Evolutionary conservation across 768 basidiomycete species (phyloP).

Genomic region (Daedaleopsis sinensis): DNA sequence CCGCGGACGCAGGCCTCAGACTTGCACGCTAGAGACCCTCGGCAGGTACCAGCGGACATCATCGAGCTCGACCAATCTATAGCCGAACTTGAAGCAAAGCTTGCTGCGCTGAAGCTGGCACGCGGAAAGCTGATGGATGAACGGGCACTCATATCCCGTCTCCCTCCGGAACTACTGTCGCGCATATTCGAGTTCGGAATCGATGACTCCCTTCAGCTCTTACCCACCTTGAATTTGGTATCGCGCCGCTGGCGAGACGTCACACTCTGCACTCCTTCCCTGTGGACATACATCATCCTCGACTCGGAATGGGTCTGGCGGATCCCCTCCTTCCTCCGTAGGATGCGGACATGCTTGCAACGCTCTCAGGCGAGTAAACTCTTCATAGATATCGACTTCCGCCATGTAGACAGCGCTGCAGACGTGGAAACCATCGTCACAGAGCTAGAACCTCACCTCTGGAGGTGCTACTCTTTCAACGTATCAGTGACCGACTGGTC

Average conservation of each 20-base stretch:
- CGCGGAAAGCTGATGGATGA: conserved; percentile 26
- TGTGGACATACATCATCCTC: conserved; percentile 36
- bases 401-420: conserved; percentile 25
- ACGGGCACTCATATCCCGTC: conserved; percentile 29
- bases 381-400: conserved; percentile 32
- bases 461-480: conserved; percentile 34
- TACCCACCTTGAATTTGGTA: conserved; percentile 28
- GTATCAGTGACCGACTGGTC: conserved; percentile 33
- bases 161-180: conserved; percentile 34
- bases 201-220: conserved; percentile 27
- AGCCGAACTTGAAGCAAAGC: conserved; percentile 26
- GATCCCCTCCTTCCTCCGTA: conserved; percentile 28
- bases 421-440: conserved; percentile 29
- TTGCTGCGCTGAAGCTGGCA: conserved; percentile 25
- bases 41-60: conserved; percentile 26
- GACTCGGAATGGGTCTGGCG: conserved; percentile 31
- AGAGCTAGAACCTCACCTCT: conserved; percentile 31
- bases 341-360: conserved; percentile 26
- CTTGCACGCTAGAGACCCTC: conserved; percentile 27
- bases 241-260: conserved; percentile 31
- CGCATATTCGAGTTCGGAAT: conserved; percentile 35
- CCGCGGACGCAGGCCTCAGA: background rate
- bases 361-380: conserved; percentile 34
- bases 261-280: conserved; percentile 27
- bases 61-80: conserved; percentile 29